phyloP scores from a whole-genome alignment of 805 yeast genomes.

The Ogataea angusta region DNA sequence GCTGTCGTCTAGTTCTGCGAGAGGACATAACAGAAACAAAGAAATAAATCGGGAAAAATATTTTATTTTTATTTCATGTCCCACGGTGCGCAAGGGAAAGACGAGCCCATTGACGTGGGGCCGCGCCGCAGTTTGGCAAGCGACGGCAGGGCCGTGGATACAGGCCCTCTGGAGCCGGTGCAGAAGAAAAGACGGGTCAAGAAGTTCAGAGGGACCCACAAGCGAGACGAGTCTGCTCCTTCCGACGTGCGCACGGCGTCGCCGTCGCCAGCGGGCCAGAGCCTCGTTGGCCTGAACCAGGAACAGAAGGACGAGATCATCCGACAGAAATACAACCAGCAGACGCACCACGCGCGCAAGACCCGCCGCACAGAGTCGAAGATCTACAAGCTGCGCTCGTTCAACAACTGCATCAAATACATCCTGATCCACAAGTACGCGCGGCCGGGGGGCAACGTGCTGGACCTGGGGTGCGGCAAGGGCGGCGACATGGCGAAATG shows the following conservation, averaged over 20 bases:
- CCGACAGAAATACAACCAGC: constrained; percentile 78
- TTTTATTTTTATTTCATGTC: constrained; percentile 2
- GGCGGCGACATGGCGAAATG: constrained; percentile 96
- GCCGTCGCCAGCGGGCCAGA: constrained; percentile 16
- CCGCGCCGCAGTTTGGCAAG: constrained; percentile 1
- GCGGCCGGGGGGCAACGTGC: constrained; percentile 50
- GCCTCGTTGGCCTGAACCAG: constrained; percentile 34
- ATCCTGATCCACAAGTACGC: constrained; percentile 74
- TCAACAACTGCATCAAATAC: constrained; percentile 89
- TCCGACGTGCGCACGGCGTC: not conserved
- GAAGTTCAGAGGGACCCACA: constrained; percentile 6
- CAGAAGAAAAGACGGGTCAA: constrained; percentile 24
- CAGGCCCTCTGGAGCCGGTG: constrained; percentile 5
- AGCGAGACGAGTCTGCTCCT: not conserved
- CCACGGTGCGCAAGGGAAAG: not conserved
- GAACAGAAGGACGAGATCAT: constrained; percentile 60
- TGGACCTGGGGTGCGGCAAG: constrained; percentile 95
- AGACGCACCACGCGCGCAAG: constrained; percentile 65
- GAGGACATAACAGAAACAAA: constrained; percentile 23
- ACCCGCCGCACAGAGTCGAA: constrained; percentile 71
- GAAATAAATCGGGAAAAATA: constrained; percentile 1
- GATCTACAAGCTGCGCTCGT: constrained; percentile 79
- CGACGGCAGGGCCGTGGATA: not conserved
- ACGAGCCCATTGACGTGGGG: constrained; percentile 20
- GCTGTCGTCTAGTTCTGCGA: constrained; percentile 31